phyloP scores from a whole-genome alignment of 176 grass and related monocot genomes.

The Musa itinerans region DNA sequence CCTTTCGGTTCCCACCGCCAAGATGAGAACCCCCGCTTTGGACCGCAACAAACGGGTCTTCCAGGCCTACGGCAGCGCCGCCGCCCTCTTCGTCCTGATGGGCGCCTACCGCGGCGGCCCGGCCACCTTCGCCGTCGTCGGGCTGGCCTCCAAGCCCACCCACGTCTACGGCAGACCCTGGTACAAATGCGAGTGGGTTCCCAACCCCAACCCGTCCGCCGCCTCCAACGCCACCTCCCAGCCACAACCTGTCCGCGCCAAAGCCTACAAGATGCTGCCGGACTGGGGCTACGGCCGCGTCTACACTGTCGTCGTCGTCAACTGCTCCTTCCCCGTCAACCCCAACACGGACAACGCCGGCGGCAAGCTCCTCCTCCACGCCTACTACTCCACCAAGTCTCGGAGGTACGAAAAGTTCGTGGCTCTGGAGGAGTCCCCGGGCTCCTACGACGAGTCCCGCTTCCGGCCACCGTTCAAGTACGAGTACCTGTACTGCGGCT shows the following conservation, averaged over 20 bases:
- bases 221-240: constrained; percentile 21
- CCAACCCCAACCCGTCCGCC: constrained; percentile 28
- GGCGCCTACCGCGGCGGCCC: constrained; percentile 83
- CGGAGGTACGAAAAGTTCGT: constrained; percentile 71
- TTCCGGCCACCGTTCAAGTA: constrained; percentile 60
- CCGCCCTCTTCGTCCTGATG: constrained; percentile 78
- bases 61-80: constrained; percentile 59
- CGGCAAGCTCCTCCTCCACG: constrained; percentile 74
- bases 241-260: constrained; percentile 39
- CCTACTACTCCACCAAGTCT: constrained; percentile 67
- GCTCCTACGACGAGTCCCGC: constrained; percentile 44
- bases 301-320: constrained; percentile 79
- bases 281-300: constrained; percentile 95
- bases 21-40: neutral
- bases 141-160: constrained; percentile 74
- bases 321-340: constrained; percentile 79
- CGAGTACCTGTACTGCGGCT: constrained; percentile 90
- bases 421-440: constrained; percentile 58
- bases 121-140: constrained; percentile 59
- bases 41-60: constrained; percentile 61
- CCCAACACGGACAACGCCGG: constrained; percentile 64
- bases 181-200: constrained; percentile 92
- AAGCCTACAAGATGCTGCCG: constrained; percentile 85
- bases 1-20: neutral
- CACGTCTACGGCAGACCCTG: constrained; percentile 69